Percentiles rank a stretch among this genome's conserved stretches.
These are phyloP conservation scores for Aspergillus pseudoglaucus DNA, from an alignment of 2,329 filamentous ascomycete genomes.

Conservation along the genomic window DNA sequence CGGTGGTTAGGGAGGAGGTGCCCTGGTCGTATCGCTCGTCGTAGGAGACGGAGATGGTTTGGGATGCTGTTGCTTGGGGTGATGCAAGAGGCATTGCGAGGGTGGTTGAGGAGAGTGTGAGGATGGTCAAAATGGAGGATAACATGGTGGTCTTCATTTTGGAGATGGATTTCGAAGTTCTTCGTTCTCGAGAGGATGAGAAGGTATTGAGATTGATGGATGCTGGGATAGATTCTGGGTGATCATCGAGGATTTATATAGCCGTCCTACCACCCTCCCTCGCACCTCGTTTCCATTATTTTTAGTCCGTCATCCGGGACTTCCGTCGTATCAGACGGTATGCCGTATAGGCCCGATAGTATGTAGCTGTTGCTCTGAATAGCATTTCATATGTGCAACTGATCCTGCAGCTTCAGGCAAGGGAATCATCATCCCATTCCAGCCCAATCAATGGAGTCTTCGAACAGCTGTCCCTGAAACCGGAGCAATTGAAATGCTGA, in stretches of 20 bases:
- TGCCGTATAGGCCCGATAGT: background rate
- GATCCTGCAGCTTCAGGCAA: background rate
- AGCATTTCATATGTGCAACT: background rate
- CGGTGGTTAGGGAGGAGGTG: conserved; percentile 47
- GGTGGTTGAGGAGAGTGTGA: conserved; percentile 19
- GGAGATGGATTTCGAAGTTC: conserved; percentile 1
- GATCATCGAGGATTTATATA: background rate
- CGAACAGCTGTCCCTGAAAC: background rate
- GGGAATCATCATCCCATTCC: background rate
- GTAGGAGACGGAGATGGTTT: conserved; percentile 55
- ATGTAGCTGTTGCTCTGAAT: background rate
- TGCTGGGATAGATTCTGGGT: background rate
- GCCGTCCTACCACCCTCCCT: background rate
- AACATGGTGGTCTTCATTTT: conserved; percentile 22
- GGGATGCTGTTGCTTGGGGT: conserved; percentile 5
- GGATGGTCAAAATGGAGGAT: conserved; percentile 12
- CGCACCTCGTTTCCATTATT: background rate
- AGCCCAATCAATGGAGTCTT: background rate
- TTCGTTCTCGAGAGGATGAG: background rate
- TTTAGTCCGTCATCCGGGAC: background rate
- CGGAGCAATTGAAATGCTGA: background rate
- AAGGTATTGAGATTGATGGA: background rate
- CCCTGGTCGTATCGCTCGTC: conserved; percentile 64
- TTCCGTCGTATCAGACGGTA: background rate
- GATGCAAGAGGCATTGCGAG: conserved; percentile 13